phyloP scores from a whole-genome alignment of 495 filamentous ascomycete genomes.

The Aspergillus hancockii region DNA sequence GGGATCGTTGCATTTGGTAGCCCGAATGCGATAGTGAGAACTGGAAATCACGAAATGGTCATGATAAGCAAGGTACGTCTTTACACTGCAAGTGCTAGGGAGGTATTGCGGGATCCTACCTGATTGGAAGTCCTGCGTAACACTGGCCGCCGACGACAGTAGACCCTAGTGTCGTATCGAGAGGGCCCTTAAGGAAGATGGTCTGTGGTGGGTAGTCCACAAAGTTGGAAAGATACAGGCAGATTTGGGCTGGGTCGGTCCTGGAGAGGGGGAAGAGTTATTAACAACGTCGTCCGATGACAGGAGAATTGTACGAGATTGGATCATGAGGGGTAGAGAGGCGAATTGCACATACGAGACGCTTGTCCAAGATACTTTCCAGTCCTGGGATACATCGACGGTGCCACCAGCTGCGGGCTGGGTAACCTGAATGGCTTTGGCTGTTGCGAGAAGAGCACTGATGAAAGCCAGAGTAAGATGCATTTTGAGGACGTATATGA shows the following conservation, averaged over 20 bases:
- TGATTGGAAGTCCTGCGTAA: no score
- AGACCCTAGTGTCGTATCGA: background rate
- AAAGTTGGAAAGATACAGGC: slow-evolving; percentile 12
- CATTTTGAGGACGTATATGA: no score
- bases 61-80: no score
- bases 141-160: no score
- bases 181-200: background rate
- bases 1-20: background rate
- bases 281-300: no score
- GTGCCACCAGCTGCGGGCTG: background rate
- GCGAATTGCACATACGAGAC: background rate
- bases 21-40: slow-evolving; percentile 3
- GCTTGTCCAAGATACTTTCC: slow-evolving; percentile 1
- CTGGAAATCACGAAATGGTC: no score
- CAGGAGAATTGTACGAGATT: no score
- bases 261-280: background rate
- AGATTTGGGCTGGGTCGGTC: slow-evolving; percentile 5
- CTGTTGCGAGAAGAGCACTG: background rate
- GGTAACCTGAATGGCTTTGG: background rate
- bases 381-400: background rate
- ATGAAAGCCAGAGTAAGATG: no score
- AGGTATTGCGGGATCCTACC: no score
- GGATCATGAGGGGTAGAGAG: no score
- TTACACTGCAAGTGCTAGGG: no score
- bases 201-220: background rate